Base-by-base conservation (phyloP, 805 yeast species). In the Saturnispora sekii region DNA sequence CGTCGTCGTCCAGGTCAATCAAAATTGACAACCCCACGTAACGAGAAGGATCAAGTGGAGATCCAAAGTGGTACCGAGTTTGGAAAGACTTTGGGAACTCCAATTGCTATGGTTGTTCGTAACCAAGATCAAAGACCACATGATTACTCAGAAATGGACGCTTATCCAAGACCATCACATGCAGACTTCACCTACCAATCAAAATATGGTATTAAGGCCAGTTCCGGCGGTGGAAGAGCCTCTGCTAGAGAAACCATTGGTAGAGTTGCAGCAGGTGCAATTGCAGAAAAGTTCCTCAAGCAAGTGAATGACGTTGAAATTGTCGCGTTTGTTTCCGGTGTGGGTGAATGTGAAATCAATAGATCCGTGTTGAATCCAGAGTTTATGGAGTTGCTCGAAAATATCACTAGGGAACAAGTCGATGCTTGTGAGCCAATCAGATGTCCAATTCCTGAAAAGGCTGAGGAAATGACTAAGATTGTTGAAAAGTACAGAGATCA, bases 1-100 rank as follows among this genome's bases (percentile, higher is more conserved):
- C 79, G 98, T 69, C 83, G 98, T 73, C 82, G 98, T 68, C 98
- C 98, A 2, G 98, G 98, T 41, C 98, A 93, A 67, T 78, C 89
- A 41, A 84, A 83, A 52, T 69, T 93, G 48, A 77, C 95, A 17
- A 93, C 98, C 5, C 98, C 98, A 55, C 75, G 98, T 69, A 81
- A 93, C 62, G 98, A 93, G 66, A 89, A 90, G 58, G 98, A 93
- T 63, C 72, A 72, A 46, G 98, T 93, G 18, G 82, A 79, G 55
- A 89, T 93, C 57, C 98, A 93, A 70, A 79, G 93, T 30, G 98
- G 98, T 55, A 83, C 94, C 21, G 98, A 93, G 64, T 72, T 76
- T 59, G 96, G 96, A 41, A 74, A 76, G 57, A 84, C 97, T 40
- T 71, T 93, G 50, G 98, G 98, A 32, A 85, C 96, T 30, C 97